Evolutionary conservation across 1,139 yeast genomes (phyloP).

Genomic region (Magnusiomyces clavatus): DNA sequence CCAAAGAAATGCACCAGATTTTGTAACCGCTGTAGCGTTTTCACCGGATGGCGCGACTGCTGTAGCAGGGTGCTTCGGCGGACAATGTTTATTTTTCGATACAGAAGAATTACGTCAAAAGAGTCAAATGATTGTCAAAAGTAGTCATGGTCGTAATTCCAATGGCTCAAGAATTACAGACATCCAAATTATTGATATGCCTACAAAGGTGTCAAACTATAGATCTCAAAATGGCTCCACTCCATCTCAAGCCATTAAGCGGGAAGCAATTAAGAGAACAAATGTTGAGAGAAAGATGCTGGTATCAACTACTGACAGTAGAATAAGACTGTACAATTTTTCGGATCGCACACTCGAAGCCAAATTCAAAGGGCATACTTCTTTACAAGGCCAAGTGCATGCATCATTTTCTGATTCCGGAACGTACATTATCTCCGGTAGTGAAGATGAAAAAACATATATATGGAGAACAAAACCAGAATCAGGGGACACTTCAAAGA

Average conservation of each 20-base stretch:
- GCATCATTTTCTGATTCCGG: conserved; percentile 58
- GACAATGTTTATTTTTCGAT: conserved; percentile 54
- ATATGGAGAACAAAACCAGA: conserved; percentile 42
- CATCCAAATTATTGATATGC: conserved; percentile 23
- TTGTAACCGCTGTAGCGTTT: conserved; percentile 63
- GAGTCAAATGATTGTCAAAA: conserved; percentile 48
- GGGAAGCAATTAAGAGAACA: background rate
- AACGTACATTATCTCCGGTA: conserved; percentile 36
- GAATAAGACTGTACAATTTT: conserved; percentile 57
- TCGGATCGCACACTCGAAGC: conserved; percentile 52
- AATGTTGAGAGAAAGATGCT: conserved; percentile 17
- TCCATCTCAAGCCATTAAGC: background rate
- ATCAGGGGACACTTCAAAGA: conserved; percentile 16
- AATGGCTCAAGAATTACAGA: conserved; percentile 33
- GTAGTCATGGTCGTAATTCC: conserved; percentile 31
- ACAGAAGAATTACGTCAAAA: conserved; percentile 56
- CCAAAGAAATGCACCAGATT: conserved; percentile 35
- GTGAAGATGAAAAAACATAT: conserved; percentile 45
- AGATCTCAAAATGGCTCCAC: background rate
- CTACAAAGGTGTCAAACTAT: conserved; percentile 7
- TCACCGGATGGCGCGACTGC: conserved; percentile 62
- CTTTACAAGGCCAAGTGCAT: conserved; percentile 60
- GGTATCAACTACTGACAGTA: conserved; percentile 69
- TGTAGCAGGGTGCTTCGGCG: conserved; percentile 77
- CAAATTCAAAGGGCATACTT: conserved; percentile 66